Evolutionary conservation across 2,329 filamentous ascomycete genomes (phyloP), one percentile per base, ranked within the genome.

Genomic region (Sporothrix globosa): DNA sequence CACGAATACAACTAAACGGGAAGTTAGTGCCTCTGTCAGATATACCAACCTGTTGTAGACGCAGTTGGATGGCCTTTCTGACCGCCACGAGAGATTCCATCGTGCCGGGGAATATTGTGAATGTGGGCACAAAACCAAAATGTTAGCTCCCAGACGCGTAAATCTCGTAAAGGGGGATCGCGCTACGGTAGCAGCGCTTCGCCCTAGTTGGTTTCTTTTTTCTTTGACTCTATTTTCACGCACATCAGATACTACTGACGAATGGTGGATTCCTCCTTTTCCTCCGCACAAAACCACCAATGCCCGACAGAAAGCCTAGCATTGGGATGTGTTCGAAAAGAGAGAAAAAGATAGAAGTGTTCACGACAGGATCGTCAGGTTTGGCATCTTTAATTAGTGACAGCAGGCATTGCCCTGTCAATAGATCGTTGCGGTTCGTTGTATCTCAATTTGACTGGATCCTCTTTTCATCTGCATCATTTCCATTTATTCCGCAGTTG

Each of bases 101-200:
- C 34, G 34, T 34, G 34, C 34, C 7, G 34, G 30, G 30, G 17
- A 34, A 60, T 39, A 14, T 19, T 0, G 54, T 17, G 30, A 13
- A 58, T 5, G 5, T 30, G 54, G 10, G 41, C 10, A 44, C 41
- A 58, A 39, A 39, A 34, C 41, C 24, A 19, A 39, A 61, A 39
- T 21, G 34, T 61, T 61, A 39, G 56, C 56, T 44, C 34, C 56
- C 44, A 44, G 56, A 44, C 56, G 39, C 56, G 56, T 61, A 24
- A 14, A 44, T 61, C 56, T 61, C 56, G 56, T 44, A 61, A 61
- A 61, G 10, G 14, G 19, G 9, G 10, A 44, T 61, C n/a, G 56
- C 56, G 56, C 56, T 41, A 61, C 27, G n/a, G 39, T 27, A 58
- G 39, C 41, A 41, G 39, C 58, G 58, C n/a, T 17, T 46, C 58